These are phyloP conservation scores for Talaromyces ruber DNA, from an alignment of 495 filamentous ascomycete genomes.

Conservation along the genomic window DNA sequence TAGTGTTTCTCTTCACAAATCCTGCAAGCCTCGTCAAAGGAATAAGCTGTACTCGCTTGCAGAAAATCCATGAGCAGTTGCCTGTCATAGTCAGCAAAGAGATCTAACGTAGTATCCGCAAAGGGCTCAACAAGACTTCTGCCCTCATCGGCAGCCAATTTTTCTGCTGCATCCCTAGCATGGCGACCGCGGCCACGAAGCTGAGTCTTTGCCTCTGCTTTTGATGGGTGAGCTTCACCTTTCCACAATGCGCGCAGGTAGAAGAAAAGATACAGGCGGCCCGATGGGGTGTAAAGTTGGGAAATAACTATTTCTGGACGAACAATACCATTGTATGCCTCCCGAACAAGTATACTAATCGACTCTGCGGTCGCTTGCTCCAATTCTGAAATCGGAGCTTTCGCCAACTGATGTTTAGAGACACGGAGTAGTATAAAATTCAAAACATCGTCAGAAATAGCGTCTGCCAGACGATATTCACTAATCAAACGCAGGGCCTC, in stretches of 20 bases:
- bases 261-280: conserved; percentile 74
- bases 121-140: conserved; percentile 74
- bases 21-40: conserved; percentile 64
- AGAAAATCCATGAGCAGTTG: conserved; percentile 76
- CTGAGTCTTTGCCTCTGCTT: conserved; percentile 24
- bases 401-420: conserved; percentile 58
- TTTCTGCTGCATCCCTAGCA: conserved; percentile 32
- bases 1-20: conserved; percentile 73
- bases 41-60: conserved; percentile 73
- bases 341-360: conserved; percentile 78
- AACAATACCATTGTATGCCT: conserved; percentile 82
- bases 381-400: conserved; percentile 59
- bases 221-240: conserved; percentile 47
- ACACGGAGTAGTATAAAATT: conserved; percentile 83
- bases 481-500: conserved; percentile 76
- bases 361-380: conserved; percentile 72
- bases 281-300: conserved; percentile 53
- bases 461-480: conserved; percentile 75
- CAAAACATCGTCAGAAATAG: conserved; percentile 79
- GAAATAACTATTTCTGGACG: conserved; percentile 65
- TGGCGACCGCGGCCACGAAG: conserved; percentile 26
- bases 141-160: conserved; percentile 48
- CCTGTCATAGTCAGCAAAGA: conserved; percentile 80
- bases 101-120: conserved; percentile 72
- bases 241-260: conserved; percentile 83